Conservation (phyloP, 495 filamentous ascomycete genomes). For the Aspergillus carlsbadensis region DNA sequence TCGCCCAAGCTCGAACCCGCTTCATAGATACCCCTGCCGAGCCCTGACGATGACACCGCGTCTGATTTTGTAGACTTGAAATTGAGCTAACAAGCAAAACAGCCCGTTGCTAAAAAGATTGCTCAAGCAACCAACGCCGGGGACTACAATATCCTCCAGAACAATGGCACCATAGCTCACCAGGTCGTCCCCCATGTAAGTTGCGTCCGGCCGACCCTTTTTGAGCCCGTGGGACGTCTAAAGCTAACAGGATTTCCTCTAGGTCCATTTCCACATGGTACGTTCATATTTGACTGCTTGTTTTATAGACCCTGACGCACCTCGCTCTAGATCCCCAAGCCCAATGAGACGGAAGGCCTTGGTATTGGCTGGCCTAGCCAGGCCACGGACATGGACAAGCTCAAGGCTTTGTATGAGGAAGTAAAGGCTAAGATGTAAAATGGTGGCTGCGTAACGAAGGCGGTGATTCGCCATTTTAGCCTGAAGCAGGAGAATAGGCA, state of each 20-base stretch:
- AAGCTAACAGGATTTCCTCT: not conserved
- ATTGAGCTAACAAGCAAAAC: not conserved
- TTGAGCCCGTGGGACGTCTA: not conserved
- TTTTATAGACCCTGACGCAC: too few relatives aligned
- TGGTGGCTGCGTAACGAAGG: too few relatives aligned
- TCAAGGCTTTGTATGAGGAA: slow-evolving; percentile 78
- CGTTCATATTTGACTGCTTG: too few relatives aligned
- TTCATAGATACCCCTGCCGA: not conserved
- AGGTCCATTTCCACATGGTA: slow-evolving; percentile 96
- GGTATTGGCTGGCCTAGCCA: slow-evolving; percentile 77
- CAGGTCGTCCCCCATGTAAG: slow-evolving; percentile 90
- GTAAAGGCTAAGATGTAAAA: slow-evolving; percentile 85
- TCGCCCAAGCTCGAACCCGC: not conserved
- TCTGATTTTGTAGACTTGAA: too few relatives aligned
- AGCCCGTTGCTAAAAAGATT: slow-evolving; percentile 88
- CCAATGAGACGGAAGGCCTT: slow-evolving; percentile 79
- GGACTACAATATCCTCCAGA: slow-evolving; percentile 94
- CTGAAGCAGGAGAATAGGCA: too few relatives aligned
- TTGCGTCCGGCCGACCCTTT: not conserved
- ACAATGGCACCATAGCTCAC: slow-evolving; percentile 92
- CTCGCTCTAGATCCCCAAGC: slow-evolving; percentile 80
- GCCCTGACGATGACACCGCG: not conserved
- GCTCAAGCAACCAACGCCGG: slow-evolving; percentile 70
- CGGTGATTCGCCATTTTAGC: too few relatives aligned
- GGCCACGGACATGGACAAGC: slow-evolving; percentile 73